A percentile compares a stretch with the other conserved stretches of the same genome.
These are phyloP conservation scores for Aspergillus asperescens DNA, from an alignment of 495 filamentous ascomycete genomes.

Conservation along the genomic window DNA sequence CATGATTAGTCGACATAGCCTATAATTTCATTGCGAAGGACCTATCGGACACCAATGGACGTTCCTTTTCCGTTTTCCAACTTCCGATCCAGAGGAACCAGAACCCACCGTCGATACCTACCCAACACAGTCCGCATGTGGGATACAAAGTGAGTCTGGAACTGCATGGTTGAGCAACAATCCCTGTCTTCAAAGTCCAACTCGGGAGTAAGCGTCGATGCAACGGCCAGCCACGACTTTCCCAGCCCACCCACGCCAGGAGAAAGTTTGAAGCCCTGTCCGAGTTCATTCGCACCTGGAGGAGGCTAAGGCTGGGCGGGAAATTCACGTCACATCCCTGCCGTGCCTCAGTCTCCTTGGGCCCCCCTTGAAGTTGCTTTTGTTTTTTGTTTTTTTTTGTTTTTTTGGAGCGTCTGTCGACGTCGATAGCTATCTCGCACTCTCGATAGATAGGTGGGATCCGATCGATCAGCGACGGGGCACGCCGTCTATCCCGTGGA, in stretches of 20 bases:
- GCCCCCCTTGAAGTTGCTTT: not conserved
- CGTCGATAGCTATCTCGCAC: not conserved
- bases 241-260: not conserved
- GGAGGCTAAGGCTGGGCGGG: slow-evolving; percentile 1
- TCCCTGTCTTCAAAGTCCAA: not conserved
- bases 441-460: slow-evolving; percentile 10
- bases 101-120: slow-evolving; percentile 17
- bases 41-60: too few relatives aligned
- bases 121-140: slow-evolving; percentile 13
- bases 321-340: slow-evolving; percentile 8
- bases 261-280: not conserved
- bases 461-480: slow-evolving; percentile 13
- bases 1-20: not conserved
- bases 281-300: not conserved
- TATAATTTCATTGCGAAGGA: not conserved
- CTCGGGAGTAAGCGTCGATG: not conserved
- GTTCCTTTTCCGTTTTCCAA: not conserved
- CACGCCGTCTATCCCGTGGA: slow-evolving; percentile 5
- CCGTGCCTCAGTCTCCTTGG: not conserved
- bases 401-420: not conserved
- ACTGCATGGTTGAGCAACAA: not conserved
- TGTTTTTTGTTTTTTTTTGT: not conserved
- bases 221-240: slow-evolving; percentile 6
- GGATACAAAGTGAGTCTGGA: slow-evolving; percentile 11
- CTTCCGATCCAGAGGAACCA: not conserved